Percentiles rank a stretch among this genome's conserved stretches.
Conservation (phyloP, 2,329 filamentous ascomycete species). For the Neonectria punicea region DNA sequence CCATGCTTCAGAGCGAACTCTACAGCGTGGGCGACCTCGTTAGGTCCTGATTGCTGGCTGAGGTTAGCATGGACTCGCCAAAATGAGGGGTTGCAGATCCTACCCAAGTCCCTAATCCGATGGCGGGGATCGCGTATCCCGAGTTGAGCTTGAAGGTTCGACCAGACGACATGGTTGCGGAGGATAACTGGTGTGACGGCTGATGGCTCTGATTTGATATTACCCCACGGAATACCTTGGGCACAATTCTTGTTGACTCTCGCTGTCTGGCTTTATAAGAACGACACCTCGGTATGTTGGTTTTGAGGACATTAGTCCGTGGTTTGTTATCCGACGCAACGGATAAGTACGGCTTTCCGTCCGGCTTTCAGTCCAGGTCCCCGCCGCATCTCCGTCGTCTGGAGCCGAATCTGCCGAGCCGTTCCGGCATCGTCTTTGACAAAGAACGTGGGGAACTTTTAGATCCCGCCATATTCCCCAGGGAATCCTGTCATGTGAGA, state of each 20-base stretch:
- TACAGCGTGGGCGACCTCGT: conserved; percentile 59
- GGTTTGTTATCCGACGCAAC: background rate
- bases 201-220: background rate
- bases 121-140: conserved; percentile 46
- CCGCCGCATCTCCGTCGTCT: background rate
- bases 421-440: background rate
- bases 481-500: background rate
- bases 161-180: conserved; percentile 37
- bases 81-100: conserved; percentile 3
- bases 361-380: background rate
- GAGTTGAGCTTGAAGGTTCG: conserved; percentile 46
- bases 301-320: background rate
- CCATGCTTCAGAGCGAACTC: conserved; percentile 55
- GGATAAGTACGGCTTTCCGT: background rate
- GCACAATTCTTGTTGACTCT: background rate
- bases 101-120: conserved; percentile 50
- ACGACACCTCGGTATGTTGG: background rate
- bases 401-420: background rate
- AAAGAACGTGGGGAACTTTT: background rate
- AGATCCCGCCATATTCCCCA: background rate
- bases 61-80: background rate
- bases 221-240: background rate
- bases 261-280: background rate
- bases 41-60: conserved; percentile 49
- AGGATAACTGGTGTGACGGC: background rate